phyloP scores from a whole-genome alignment of 768 basidiomycete genomes.

The Xerocomellus amylosporus region DNA sequence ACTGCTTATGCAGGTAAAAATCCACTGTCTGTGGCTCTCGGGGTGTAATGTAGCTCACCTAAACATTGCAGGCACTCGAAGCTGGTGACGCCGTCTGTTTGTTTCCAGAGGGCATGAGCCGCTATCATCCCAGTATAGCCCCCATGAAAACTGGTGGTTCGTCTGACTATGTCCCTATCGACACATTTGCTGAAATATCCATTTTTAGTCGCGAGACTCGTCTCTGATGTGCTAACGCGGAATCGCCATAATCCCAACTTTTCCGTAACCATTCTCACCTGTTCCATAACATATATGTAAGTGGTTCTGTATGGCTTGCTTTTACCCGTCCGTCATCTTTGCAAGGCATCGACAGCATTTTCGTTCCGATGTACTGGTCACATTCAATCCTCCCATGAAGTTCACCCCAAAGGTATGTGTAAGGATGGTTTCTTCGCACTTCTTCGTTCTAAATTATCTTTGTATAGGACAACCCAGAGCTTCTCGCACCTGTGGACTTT shows the following conservation, averaged over 20 bases:
- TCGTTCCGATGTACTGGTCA: constrained; percentile 83
- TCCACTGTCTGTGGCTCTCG: background rate
- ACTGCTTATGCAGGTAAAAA: constrained; percentile 58
- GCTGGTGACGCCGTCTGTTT: constrained; percentile 75
- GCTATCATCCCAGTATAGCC: constrained; percentile 84
- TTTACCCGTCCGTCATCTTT: background rate
- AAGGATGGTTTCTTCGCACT: background rate
- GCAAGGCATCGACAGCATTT: constrained; percentile 81
- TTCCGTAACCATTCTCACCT: constrained; percentile 69
- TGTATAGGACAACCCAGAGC: constrained; percentile 62
- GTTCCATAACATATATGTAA: constrained; percentile 82
- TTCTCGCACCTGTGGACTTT: constrained; percentile 66
- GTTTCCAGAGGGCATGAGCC: constrained; percentile 84
- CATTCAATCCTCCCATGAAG: constrained; percentile 67
- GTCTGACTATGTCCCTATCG: constrained; percentile 8
- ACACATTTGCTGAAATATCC: constrained; percentile 1
- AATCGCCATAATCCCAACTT: constrained; percentile 68
- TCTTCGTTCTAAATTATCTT: constrained; percentile 1
- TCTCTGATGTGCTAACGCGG: constrained; percentile 72
- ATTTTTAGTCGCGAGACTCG: constrained; percentile 66
- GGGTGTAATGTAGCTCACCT: constrained; percentile 5
- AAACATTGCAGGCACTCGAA: constrained; percentile 58
- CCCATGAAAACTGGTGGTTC: constrained; percentile 84
- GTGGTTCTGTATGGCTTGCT: constrained; percentile 6
- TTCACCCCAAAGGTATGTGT: constrained; percentile 57